Conservation (phyloP, 805 yeast species). For the Pichia rugopelliculosa region DNA sequence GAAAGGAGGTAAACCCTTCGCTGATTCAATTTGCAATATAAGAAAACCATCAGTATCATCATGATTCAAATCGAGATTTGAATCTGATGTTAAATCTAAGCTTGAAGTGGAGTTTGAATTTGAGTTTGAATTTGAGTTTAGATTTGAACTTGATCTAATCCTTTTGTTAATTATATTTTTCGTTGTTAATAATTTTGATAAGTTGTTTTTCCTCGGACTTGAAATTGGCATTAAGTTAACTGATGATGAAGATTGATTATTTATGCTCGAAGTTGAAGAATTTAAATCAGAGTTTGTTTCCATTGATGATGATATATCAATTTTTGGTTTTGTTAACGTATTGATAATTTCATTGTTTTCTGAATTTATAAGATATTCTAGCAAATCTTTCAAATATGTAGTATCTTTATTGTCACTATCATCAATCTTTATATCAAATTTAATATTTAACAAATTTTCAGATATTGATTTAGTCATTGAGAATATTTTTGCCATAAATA, state of each 20-base stretch:
- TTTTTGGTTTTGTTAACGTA: background rate
- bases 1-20: slow-evolving; percentile 72
- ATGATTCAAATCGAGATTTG: slow-evolving; percentile 2
- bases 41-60: slow-evolving; percentile 50
- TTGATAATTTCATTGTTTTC: background rate
- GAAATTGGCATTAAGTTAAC: background rate
- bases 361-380: background rate
- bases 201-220: background rate
- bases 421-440: background rate
- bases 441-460: background rate
- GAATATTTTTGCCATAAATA: background rate
- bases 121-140: background rate
- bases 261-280: background rate
- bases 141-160: background rate
- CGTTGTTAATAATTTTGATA: background rate
- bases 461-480: background rate
- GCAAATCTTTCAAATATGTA: background rate
- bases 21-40: slow-evolving; percentile 67
- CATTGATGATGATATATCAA: background rate
- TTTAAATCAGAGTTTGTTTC: background rate
- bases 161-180: background rate
- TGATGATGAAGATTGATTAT: background rate
- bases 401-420: background rate
- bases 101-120: background rate
- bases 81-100: background rate